Conservation (phyloP, 2,329 filamentous ascomycete genomes). For the Apiospora saccharicola region DNA sequence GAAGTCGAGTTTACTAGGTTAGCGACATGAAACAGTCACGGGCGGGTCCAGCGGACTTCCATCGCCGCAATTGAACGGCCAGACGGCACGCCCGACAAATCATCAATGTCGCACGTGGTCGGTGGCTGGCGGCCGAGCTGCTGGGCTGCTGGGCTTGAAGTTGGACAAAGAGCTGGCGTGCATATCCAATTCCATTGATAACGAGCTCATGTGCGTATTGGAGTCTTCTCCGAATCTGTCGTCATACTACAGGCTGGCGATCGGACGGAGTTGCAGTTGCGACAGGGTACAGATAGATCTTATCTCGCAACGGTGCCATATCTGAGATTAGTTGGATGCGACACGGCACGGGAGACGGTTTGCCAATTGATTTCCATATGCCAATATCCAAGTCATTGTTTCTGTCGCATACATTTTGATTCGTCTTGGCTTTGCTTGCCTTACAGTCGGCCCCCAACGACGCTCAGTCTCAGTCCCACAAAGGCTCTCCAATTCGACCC, state of each 20-base stretch:
- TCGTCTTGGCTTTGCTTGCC: not conserved
- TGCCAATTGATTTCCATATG: not conserved
- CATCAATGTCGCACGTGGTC: not conserved
- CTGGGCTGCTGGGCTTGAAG: not conserved
- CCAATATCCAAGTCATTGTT: not conserved
- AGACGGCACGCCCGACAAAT: not conserved
- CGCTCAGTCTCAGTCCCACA: not conserved
- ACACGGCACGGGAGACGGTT: not conserved
- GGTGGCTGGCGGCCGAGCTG: not conserved
- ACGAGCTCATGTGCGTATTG: not conserved
- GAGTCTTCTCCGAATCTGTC: not conserved
- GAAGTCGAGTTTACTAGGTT: not conserved
- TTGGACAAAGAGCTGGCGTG: not conserved
- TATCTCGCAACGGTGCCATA: not conserved
- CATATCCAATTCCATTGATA: not conserved
- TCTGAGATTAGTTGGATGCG: not conserved
- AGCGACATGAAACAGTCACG: not conserved
- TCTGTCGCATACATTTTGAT: no score
- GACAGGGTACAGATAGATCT: not conserved
- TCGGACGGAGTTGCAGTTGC: not conserved
- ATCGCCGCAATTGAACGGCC: not conserved
- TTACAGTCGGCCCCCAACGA: not conserved
- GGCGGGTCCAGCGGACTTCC: constrained; percentile 16
- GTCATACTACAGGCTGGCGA: not conserved
- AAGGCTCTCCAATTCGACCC: not conserved